Percentiles rank a stretch among this genome's conserved stretches.
These are phyloP conservation scores for Triticum aestivum DNA, from an alignment of 176 grass and related monocot genomes.

Conservation along the genomic window DNA sequence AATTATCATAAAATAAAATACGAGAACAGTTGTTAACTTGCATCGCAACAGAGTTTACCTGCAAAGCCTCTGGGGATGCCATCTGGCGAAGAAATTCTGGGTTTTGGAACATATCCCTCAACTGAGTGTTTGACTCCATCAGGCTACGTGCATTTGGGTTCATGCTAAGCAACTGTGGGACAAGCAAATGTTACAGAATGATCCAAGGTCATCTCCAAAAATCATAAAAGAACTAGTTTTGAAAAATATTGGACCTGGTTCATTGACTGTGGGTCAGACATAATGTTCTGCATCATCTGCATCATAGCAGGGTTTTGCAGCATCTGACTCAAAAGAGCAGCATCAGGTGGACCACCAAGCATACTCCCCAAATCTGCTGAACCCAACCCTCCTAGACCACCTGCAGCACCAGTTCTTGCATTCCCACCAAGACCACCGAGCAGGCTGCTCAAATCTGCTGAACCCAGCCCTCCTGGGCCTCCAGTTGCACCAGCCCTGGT, in stretches of 20 bases:
- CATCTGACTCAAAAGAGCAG: constrained; percentile 61
- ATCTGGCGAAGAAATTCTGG: constrained; percentile 94
- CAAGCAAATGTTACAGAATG: constrained; percentile 30
- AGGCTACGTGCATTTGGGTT: constrained; percentile 73
- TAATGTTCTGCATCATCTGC: constrained; percentile 92
- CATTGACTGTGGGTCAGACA: constrained; percentile 87
- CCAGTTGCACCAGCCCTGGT: constrained; percentile 37
- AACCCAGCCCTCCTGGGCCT: constrained; percentile 54
- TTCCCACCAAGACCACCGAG: constrained; percentile 56
- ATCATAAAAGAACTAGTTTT: constrained; percentile 19
- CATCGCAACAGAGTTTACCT: constrained; percentile 42
- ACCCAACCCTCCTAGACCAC: constrained; percentile 60
- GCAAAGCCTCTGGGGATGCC: constrained; percentile 85
- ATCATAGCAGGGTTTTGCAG: constrained; percentile 97
- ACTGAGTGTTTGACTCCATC: constrained; percentile 80
- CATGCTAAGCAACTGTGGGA: constrained; percentile 72
- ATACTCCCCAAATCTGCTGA: constrained; percentile 62
- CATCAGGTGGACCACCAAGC: constrained; percentile 59
- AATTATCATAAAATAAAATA: background rate
- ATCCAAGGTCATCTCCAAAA: constrained; percentile 11
- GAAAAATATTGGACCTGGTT: constrained; percentile 64
- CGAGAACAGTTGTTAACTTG: background rate
- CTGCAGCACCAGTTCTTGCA: constrained; percentile 44
- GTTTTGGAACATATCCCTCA: constrained; percentile 95
- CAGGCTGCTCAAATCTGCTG: constrained; percentile 68